Base-by-base conservation (phyloP, 1,139 yeast genomes). In the Lodderomyces margitis region DNA sequence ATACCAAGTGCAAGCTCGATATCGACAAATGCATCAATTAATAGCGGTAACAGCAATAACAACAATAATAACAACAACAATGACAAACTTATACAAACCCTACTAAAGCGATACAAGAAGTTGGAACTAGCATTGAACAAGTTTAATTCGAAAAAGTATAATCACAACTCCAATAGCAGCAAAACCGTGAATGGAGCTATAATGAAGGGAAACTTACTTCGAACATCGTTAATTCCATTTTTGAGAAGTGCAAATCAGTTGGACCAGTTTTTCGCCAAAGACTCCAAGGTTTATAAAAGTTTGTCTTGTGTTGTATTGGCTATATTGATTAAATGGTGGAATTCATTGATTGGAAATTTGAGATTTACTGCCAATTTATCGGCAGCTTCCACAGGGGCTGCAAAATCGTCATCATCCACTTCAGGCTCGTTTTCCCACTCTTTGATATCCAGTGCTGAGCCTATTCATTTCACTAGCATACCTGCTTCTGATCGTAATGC, bases 151-250 rank as follows among this genome's bases (percentile, higher is more conserved):
- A 78, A 79, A 51, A 66, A 72, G 37, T 64, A 64, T 37, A 50
- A 50, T 37, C 49, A 45, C 32, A 34, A 38, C 19, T 20, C 16
- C 28, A 24, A 21, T 16, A 21, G 19, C 11, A 36, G 17, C 19
- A 36, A 28, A 12, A 12, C 24, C 4, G 34, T 28, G 19, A 42
- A 40, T 28, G 46, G 47, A 5, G 78, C 81, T 7, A 66, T 81
- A 2, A 59, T 74, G 24, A 81, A 80, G 53, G 78, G 92, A 8
- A 87, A 87, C 56, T 70, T 81, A 12, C 64, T 87, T 19, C 67
- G 96, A 21, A 68, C 87, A 2, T 66, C 80, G 2, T 64, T 87
- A n/a, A 63, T 87, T 19, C 85, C 89, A 4, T 83, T 81, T 54
- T 64, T 87, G 21, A 61, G 91, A 34, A 58, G 62, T 17, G 58